phyloP scores from a whole-genome alignment of 2,329 filamentous ascomycete genomes.

The Penicillium sp. region DNA sequence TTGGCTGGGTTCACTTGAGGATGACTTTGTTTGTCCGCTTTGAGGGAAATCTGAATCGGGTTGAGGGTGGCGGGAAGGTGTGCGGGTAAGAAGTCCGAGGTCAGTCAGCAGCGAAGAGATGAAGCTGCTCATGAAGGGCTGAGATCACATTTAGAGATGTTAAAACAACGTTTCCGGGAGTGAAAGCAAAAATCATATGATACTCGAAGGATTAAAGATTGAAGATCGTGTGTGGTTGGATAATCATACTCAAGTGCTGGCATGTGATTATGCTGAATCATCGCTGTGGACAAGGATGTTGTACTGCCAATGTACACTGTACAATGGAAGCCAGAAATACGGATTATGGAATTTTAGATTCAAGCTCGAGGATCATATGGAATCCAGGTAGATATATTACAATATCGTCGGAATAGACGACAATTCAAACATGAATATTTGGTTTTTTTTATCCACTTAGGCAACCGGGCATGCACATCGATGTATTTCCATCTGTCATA shows the following conservation, averaged over 20 bases:
- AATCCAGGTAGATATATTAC: neutral
- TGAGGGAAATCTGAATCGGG: slow-evolving; percentile 23
- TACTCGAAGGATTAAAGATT: neutral
- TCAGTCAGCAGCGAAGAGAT: slow-evolving; percentile 46
- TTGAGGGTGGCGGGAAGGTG: slow-evolving; percentile 30
- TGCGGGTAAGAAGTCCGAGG: slow-evolving; percentile 43
- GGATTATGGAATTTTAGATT: neutral
- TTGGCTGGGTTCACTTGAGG: slow-evolving; percentile 18
- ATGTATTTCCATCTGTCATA: neutral
- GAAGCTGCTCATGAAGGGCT: slow-evolving; percentile 46
- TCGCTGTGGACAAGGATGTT: slow-evolving; percentile 3
- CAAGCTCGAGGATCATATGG: neutral
- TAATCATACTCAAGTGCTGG: slow-evolving; percentile 6
- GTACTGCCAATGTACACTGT: too few species aligned
- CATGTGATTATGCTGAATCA: slow-evolving; percentile 23
- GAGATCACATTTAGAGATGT: slow-evolving; percentile 15
- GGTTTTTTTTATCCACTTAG: neutral
- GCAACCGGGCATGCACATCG: neutral
- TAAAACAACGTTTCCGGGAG: neutral
- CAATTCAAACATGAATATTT: neutral
- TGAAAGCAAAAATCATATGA: neutral
- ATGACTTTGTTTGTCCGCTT: slow-evolving; percentile 21
- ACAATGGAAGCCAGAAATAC: too few species aligned
- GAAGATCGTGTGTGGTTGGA: neutral
- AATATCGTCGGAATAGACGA: neutral